phyloP scores from a whole-genome alignment of 805 yeast genomes.

The Nakazawaea ishiwadae region DNA sequence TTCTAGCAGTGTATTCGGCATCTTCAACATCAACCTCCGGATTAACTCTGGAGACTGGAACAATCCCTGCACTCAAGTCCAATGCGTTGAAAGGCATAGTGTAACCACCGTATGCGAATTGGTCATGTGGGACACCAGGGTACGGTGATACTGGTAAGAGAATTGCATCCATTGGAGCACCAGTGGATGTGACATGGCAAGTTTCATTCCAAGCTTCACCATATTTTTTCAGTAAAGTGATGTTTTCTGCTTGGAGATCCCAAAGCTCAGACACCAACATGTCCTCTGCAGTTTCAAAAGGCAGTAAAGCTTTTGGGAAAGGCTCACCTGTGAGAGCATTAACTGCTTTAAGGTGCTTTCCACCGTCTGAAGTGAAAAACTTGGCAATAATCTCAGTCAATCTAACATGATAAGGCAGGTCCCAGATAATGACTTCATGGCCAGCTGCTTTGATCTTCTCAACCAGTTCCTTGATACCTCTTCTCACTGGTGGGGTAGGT shows the following conservation, averaged over 20 bases:
- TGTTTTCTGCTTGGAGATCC: conserved; percentile 36
- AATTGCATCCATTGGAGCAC: conserved; percentile 42
- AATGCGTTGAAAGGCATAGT: conserved; percentile 45
- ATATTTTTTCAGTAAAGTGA: conserved; percentile 32
- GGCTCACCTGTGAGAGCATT: conserved; percentile 39
- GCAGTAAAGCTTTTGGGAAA: conserved; percentile 35
- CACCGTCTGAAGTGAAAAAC: conserved; percentile 44
- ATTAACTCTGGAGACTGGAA: conserved; percentile 58
- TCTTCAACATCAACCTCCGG: conserved; percentile 29
- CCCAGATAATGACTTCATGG: conserved; percentile 47
- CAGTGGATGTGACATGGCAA: conserved; percentile 28
- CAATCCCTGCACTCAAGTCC: conserved; percentile 42
- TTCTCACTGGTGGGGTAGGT: conserved; percentile 45
- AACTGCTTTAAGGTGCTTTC: conserved; percentile 29
- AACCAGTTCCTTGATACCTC: conserved; percentile 35
- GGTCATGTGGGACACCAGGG: conserved; percentile 29
- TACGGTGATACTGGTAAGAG: conserved; percentile 43
- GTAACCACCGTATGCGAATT: conserved; percentile 38
- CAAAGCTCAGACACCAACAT: conserved; percentile 35
- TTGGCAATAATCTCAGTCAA: conserved; percentile 26
- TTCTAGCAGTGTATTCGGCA: conserved; percentile 24
- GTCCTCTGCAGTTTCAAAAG: conserved; percentile 31
- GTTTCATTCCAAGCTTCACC: conserved; percentile 39
- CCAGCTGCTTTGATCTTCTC: conserved; percentile 35
- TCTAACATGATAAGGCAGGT: conserved; percentile 33